phyloP scores from a whole-genome alignment of 768 basidiomycete genomes.

The Pleurotus djamor region DNA sequence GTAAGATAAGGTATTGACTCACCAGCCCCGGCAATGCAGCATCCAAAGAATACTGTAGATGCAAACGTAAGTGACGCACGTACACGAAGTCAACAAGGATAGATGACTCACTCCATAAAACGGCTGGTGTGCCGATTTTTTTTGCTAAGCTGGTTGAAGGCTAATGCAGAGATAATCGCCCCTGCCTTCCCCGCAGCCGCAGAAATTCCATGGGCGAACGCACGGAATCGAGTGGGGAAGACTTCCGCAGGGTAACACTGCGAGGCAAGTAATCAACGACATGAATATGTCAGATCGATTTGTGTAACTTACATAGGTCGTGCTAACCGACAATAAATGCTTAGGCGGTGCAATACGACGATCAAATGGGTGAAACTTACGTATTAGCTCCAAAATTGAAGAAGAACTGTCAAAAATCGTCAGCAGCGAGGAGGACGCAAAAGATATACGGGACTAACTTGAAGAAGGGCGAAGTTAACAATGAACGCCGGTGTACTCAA shows the following conservation, averaged over 20 bases:
- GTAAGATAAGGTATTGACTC: neutral
- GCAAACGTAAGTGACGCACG: neutral
- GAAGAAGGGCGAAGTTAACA: conserved; percentile 69
- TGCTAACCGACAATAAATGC: conserved; percentile 24
- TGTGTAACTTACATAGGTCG: conserved; percentile 43
- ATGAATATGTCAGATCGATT: neutral
- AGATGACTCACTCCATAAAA: conserved; percentile 55
- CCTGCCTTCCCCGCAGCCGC: conserved; percentile 3
- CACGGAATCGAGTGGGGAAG: neutral
- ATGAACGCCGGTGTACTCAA: conserved; percentile 63
- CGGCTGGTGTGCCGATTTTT: conserved; percentile 47
- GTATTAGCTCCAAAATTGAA: conserved; percentile 82
- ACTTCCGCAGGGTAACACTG: neutral
- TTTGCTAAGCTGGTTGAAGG: conserved; percentile 48
- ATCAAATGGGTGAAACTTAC: conserved; percentile 26
- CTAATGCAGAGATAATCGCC: conserved; percentile 60
- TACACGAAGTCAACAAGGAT: neutral
- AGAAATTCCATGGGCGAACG: conserved; percentile 4
- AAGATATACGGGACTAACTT: conserved; percentile 26
- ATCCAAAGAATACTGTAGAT: conserved; percentile 47
- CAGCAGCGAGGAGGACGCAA: neutral
- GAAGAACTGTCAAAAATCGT: conserved; percentile 48
- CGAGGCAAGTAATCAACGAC: neutral
- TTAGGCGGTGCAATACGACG: neutral
- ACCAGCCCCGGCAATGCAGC: conserved; percentile 44